phyloP scores from a whole-genome alignment of 139 green algal genomes.

The Auxenochlorella pyrenoidosa region DNA sequence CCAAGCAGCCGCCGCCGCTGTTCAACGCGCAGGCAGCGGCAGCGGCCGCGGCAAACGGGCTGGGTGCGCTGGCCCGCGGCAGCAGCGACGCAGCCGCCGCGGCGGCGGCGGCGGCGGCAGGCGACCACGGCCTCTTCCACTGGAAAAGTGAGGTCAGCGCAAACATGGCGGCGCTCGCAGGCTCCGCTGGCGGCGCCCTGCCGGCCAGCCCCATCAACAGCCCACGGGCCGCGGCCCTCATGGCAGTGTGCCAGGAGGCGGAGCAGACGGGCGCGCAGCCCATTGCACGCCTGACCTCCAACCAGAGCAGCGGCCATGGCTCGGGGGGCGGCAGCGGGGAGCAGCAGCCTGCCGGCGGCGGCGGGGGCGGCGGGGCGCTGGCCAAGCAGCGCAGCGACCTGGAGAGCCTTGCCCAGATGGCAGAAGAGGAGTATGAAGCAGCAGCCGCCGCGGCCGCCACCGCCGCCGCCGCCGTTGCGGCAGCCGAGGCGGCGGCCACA shows the following conservation, averaged over 20 bases:
- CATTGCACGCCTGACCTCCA: neutral
- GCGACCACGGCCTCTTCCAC: neutral
- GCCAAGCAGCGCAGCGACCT: neutral
- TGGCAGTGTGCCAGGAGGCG: neutral
- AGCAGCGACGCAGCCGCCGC: neutral
- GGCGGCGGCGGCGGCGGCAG: neutral
- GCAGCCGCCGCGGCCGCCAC: neutral
- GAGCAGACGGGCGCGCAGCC: neutral
- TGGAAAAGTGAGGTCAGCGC: neutral
- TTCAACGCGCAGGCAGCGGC: neutral
- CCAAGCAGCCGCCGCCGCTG: slow-evolving; percentile 5
- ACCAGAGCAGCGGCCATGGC: slow-evolving; percentile 1
- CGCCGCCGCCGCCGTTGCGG: neutral
- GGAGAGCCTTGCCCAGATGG: neutral
- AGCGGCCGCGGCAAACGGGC: neutral
- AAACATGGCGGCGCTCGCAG: neutral
- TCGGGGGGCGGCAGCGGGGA: neutral
- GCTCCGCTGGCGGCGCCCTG: neutral
- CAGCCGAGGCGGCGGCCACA: neutral
- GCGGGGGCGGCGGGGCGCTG: neutral
- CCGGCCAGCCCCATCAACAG: neutral
- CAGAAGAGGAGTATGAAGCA: neutral
- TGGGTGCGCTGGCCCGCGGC: neutral
- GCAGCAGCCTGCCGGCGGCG: neutral
- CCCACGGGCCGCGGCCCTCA: slow-evolving; percentile 6